Base-by-base conservation (phyloP, 495 filamentous ascomycete species). In the Xylaria cubensis region DNA sequence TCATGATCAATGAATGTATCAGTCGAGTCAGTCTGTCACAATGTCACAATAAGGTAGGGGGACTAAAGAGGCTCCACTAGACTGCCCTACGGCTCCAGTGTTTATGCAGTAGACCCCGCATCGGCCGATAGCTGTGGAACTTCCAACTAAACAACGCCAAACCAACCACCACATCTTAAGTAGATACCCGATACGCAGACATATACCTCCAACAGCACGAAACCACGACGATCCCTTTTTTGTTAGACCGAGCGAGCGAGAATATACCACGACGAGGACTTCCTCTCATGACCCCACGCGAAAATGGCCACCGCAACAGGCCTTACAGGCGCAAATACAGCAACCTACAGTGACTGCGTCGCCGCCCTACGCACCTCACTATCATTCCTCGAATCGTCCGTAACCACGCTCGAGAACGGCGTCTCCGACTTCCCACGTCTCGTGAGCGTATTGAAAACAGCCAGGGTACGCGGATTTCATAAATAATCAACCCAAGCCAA, bases 381-480 rank as follows among this genome's bases (percentile, higher is more conserved):
- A 73, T 84, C 82, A 68, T 83, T 81, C 79, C 84, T 87, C 80
- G 82, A 85, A 70, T 85, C 84, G 34, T 87, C 85, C 12, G 84
- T 86, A 17, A 71, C 74, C 12, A 85, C 82, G 9, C 82, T 86
- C 64, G 83, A 77, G 64, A 72, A 65, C 71, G 84, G 84, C 69
- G 79, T 86, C 21, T 71, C 81, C 53, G 85, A 87, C 78, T 84
- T 82, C 58, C 84, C 84, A 15, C 84, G 85, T 17, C 80, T 87
- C 1, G 65, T 78, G 44, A 75, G 72, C 72, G 83, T 87, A 39
- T 78, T 87, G 44, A 87, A 85, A 70, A 83, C 83, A 59, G 84
- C 85, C 26, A 80, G 85, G 48, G 84, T 85, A 79, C 21, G n/a
- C n/a, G n/a, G n/a, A n/a, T n/a, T n/a, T n/a, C n/a, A n/a, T n/a